A percentile compares a stretch with the other conserved stretches of the same genome.
phyloP scores from a whole-genome alignment of 2,329 filamentous ascomycete genomes.

The Sporothrix protearum region DNA sequence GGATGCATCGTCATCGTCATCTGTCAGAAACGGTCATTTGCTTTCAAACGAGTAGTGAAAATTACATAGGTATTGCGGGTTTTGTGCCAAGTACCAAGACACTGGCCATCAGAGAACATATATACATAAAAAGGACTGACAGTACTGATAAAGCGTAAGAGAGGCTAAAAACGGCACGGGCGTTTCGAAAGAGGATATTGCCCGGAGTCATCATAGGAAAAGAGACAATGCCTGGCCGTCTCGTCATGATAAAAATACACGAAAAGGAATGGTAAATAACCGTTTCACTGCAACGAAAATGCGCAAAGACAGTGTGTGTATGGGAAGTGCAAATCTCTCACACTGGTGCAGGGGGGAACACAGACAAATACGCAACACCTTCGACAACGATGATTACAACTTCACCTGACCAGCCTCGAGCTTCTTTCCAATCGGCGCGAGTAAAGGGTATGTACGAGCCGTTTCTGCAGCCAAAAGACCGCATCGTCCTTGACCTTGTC shows the following conservation, averaged over 20 bases:
- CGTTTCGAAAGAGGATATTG: not conserved
- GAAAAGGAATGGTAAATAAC: not conserved
- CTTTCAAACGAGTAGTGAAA: not conserved
- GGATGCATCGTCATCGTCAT: not conserved
- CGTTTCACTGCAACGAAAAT: not conserved
- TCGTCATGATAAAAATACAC: not conserved
- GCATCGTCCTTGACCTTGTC: conserved; percentile 47
- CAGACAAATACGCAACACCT: no score
- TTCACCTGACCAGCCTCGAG: conserved; percentile 67
- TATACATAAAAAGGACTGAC: not conserved
- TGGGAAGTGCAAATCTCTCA: not conserved
- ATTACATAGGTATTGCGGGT: not conserved
- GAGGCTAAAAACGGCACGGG: not conserved
- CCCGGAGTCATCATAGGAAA: not conserved
- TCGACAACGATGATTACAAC: no score
- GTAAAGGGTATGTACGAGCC: conserved; percentile 66
- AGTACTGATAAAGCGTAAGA: not conserved
- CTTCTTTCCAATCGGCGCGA: conserved; percentile 63
- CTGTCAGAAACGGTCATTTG: not conserved
- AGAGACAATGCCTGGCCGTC: not conserved
- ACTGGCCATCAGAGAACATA: not conserved
- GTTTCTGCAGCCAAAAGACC: conserved; percentile 62
- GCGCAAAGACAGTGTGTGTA: not conserved
- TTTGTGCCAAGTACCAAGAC: no score
- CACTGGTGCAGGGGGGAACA: not conserved